Evolutionary conservation across 1,284 basidiomycete species (phyloP).

Genomic region (Rhodotorula sp.): DNA sequence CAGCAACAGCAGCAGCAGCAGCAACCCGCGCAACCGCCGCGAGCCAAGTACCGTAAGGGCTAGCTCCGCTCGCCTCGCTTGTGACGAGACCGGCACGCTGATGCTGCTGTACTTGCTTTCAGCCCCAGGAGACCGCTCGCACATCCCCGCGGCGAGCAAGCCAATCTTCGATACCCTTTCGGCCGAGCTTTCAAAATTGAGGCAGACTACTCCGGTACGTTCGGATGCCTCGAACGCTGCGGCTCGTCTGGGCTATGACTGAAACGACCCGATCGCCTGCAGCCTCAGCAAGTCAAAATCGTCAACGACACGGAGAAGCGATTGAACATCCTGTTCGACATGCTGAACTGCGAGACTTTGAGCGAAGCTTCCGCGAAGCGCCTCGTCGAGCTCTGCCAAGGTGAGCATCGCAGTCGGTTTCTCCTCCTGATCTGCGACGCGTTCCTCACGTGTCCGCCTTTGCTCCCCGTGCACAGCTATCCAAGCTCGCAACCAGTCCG

Average conservation of each 20-base stretch:
- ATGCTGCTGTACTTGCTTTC: slow-evolving; percentile 5
- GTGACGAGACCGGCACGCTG: not conserved
- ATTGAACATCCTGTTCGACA: slow-evolving; percentile 83
- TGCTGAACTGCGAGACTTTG: slow-evolving; percentile 84
- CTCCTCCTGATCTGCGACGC: not conserved
- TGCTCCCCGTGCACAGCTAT: slow-evolving; percentile 33
- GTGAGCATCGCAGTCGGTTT: slow-evolving; percentile 25
- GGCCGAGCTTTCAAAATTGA: slow-evolving; percentile 20
- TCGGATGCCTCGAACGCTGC: not conserved
- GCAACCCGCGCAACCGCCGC: slow-evolving; percentile 40
- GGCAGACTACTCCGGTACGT: slow-evolving; percentile 42
- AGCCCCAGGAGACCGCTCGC: slow-evolving; percentile 87
- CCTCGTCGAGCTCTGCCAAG: slow-evolving; percentile 48
- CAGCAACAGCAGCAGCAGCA: slow-evolving; percentile 21
- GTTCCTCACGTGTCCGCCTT: not conserved
- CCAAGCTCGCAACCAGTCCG: slow-evolving; percentile 36
- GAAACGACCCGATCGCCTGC: slow-evolving; percentile 4
- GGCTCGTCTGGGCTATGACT: not conserved
- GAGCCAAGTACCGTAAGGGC: slow-evolving; percentile 1
- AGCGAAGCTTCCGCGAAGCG: slow-evolving; percentile 44
- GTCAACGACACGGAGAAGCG: slow-evolving; percentile 85
- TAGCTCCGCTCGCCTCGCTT: slow-evolving; percentile 14
- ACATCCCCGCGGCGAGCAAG: slow-evolving; percentile 72
- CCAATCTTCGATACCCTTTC: slow-evolving; percentile 60
- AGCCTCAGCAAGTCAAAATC: slow-evolving; percentile 79